These are phyloP conservation scores for Komagataella mondaviorum DNA, from an alignment of 805 yeast genomes.

Conservation along the genomic window DNA sequence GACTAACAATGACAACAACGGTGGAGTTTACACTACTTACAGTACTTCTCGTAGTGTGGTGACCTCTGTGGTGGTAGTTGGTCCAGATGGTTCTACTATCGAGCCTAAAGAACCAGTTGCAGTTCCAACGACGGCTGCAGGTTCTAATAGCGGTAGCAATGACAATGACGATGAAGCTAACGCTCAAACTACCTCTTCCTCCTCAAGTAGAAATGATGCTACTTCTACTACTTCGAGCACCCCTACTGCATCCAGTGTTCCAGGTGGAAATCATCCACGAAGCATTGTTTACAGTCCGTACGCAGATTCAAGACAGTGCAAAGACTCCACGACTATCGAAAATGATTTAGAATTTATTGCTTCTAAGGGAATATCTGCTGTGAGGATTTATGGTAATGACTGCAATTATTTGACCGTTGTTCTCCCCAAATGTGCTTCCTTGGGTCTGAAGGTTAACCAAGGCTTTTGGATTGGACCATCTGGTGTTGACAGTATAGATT, in stretches of 20 bases:
- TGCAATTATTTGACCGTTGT: constrained; percentile 59
- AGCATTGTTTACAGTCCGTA: constrained; percentile 74
- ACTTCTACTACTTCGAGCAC: constrained; percentile 9
- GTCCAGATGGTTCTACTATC: constrained; percentile 5
- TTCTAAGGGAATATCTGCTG: constrained; percentile 44
- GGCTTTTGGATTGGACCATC: constrained; percentile 66
- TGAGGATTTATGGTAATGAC: constrained; percentile 82
- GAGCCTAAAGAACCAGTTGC: constrained; percentile 3
- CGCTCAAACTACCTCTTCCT: constrained; percentile 5
- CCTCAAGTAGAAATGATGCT: constrained; percentile 2
- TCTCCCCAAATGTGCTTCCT: constrained; percentile 38
- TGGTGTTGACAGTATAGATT: constrained; percentile 64
- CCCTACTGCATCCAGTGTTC: constrained; percentile 15
- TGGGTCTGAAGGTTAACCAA: constrained; percentile 69
- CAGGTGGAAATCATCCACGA: constrained; percentile 26
- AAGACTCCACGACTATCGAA: constrained; percentile 35
- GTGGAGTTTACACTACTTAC: constrained; percentile 1
- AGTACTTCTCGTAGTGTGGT: constrained; percentile 7
- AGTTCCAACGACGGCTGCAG: constrained; percentile 5
- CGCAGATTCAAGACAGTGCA: constrained; percentile 54
- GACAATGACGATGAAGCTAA: constrained; percentile 3
- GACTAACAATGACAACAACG: neutral
- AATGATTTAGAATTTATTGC: constrained; percentile 46
- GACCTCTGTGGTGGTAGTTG: constrained; percentile 6
- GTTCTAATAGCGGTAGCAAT: constrained; percentile 8